Percentiles rank a stretch among this genome's conserved stretches.
Evolutionary conservation across 495 filamentous ascomycete genomes (phyloP).

Genomic region (Aspergillus cristatus): DNA sequence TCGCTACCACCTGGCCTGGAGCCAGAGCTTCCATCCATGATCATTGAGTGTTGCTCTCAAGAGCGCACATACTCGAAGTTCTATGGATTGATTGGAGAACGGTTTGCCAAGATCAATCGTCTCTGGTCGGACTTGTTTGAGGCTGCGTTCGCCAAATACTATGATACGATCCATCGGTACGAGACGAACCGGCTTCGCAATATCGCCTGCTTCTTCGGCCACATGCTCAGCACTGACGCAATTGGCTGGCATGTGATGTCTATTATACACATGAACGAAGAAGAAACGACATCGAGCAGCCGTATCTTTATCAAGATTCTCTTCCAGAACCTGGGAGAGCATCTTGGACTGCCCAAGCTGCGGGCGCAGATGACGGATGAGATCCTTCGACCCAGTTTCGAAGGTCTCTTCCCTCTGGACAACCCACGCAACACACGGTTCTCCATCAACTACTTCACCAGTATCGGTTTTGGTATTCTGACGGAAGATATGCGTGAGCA

Average conservation of each 20-base stretch:
- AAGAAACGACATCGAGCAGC: constrained; percentile 89
- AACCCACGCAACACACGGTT: constrained; percentile 86
- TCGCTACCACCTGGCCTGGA: constrained; percentile 83
- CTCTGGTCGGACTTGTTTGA: constrained; percentile 92
- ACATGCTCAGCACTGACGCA: constrained; percentile 77
- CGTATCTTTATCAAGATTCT: constrained; percentile 98
- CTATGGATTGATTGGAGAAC: constrained; percentile 86
- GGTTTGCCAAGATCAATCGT: constrained; percentile 90
- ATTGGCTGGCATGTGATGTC: constrained; percentile 88
- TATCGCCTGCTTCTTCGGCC: constrained; percentile 89
- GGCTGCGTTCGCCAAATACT: constrained; percentile 80
- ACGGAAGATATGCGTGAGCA: constrained; percentile 93
- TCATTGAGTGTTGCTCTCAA: constrained; percentile 91
- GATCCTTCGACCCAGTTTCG: constrained; percentile 63
- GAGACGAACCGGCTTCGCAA: constrained; percentile 92
- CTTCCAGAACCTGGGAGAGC: constrained; percentile 85
- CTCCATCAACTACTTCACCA: constrained; percentile 98
- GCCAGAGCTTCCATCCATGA: constrained; percentile 85
- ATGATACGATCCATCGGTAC: constrained; percentile 93
- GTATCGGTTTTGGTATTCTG: constrained; percentile 86
- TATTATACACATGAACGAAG: constrained; percentile 82
- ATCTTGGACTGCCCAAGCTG: constrained; percentile 72
- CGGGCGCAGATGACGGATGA: constrained; percentile 69
- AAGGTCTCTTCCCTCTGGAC: constrained; percentile 82
- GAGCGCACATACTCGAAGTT: constrained; percentile 96